Conservation (phyloP, 805 yeast genomes). For the Lipomyces oligophaga region DNA sequence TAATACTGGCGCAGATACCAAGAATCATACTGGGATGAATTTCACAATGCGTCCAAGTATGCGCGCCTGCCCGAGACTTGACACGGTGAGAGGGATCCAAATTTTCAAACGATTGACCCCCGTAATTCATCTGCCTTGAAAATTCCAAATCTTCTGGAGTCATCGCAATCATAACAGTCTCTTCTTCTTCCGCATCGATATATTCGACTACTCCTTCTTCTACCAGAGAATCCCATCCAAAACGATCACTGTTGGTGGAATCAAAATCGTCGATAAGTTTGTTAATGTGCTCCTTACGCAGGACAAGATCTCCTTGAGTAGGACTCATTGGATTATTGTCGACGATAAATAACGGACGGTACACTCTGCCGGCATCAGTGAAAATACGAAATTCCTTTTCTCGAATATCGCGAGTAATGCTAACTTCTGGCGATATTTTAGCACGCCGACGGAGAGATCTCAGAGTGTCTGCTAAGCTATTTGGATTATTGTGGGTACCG, state of each 20-base stretch:
- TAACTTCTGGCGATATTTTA: conserved; percentile 92
- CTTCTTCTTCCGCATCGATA: conserved; percentile 98
- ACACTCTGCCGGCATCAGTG: conserved; percentile 98
- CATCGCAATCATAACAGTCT: conserved; percentile 97
- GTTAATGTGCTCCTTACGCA: conserved; percentile 79
- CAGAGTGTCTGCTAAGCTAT: conserved; percentile 85
- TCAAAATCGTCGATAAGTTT: conserved; percentile 52
- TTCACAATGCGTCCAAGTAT: conserved; percentile 97
- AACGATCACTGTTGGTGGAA: conserved; percentile 54
- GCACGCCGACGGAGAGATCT: conserved; percentile 90
- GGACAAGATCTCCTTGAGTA: conserved; percentile 66
- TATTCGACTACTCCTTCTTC: conserved; percentile 89
- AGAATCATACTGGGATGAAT: conserved; percentile 98
- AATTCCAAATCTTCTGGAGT: conserved; percentile 93
- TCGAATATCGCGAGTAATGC: conserved; percentile 93
- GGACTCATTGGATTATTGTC: conserved; percentile 58
- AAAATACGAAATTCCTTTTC: conserved; percentile 93
- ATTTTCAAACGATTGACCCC: conserved; percentile 44
- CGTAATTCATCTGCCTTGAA: conserved; percentile 42
- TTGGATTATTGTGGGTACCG: conserved; percentile 96
- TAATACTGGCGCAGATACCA: conserved; percentile 97
- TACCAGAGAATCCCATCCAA: conserved; percentile 81
- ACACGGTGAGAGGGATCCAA: conserved; percentile 81
- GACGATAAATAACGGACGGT: conserved; percentile 92
- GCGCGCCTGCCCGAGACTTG: conserved; percentile 60